These are phyloP conservation scores for Omphalea diandra DNA, from an alignment of 441 rosid genomes.

Conservation along the genomic window DNA sequence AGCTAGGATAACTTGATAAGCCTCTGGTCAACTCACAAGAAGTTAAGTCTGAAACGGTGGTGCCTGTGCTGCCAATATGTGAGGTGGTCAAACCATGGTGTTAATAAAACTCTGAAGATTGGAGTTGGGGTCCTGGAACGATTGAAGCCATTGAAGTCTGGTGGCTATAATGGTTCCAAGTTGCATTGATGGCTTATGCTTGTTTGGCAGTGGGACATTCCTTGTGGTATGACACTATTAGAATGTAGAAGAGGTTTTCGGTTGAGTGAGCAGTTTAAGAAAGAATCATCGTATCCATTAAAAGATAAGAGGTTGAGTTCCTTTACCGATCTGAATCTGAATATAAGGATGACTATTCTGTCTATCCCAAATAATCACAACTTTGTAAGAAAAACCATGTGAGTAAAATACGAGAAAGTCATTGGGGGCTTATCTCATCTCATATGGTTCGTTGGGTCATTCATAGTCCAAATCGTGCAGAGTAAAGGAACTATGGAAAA, in stretches of 20 bases:
- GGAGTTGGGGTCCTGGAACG: constrained; percentile 15
- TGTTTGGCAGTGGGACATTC: background rate
- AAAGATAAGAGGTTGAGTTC: too few species aligned
- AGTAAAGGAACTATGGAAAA: too few species aligned
- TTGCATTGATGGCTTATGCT: background rate
- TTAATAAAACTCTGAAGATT: constrained; percentile 1
- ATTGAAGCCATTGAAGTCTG: constrained; percentile 8
- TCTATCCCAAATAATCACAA: too few species aligned
- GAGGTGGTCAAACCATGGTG: background rate
- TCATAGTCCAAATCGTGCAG: too few species aligned
- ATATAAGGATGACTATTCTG: too few species aligned
- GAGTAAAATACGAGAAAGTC: too few species aligned
- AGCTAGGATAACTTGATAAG: background rate
- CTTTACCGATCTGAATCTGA: too few species aligned
- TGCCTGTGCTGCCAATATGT: background rate
- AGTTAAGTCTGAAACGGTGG: background rate
- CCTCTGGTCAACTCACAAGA: background rate
- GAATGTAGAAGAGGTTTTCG: background rate
- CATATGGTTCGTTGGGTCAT: too few species aligned
- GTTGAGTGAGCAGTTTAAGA: background rate
- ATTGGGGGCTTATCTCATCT: too few species aligned
- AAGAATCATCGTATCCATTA: too few species aligned
- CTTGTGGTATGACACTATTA: background rate
- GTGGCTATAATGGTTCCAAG: constrained; percentile 3
- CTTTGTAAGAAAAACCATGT: too few species aligned